Conservation (phyloP, 2,329 filamentous ascomycete genomes). For the Apiospora koreana region DNA sequence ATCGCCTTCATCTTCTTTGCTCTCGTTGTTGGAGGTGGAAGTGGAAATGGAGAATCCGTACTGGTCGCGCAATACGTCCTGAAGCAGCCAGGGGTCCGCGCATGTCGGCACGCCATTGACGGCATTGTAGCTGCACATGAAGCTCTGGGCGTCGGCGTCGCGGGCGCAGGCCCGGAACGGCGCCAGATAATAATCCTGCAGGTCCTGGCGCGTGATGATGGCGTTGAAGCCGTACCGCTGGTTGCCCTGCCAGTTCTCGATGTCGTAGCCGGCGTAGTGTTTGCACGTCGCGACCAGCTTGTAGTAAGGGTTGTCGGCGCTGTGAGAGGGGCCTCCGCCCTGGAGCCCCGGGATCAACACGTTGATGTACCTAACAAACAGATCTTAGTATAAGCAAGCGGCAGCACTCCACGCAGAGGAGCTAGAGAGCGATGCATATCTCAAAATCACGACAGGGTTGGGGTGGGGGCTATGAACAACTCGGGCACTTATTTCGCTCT, state of each 20-base stretch:
- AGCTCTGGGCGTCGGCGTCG: slow-evolving; percentile 56
- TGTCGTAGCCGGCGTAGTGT: slow-evolving; percentile 60
- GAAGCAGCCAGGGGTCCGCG: slow-evolving; percentile 61
- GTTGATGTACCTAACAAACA: slow-evolving; percentile 49
- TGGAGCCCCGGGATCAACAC: slow-evolving; percentile 57
- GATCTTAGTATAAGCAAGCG: slow-evolving; percentile 18
- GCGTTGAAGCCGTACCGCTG: slow-evolving; percentile 27
- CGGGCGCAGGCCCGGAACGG: slow-evolving; percentile 65
- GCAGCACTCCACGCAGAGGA: no score
- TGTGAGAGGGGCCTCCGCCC: slow-evolving; percentile 21
- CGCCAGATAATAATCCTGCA: slow-evolving; percentile 68
- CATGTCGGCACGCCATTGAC: slow-evolving; percentile 68
- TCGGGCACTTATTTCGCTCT: not conserved
- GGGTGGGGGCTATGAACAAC: no score
- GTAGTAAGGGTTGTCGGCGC: slow-evolving; percentile 17
- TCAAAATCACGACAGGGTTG: no score
- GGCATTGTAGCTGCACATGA: slow-evolving; percentile 66
- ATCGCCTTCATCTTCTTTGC: slow-evolving; percentile 40
- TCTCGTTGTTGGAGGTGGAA: not conserved
- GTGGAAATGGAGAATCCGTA: slow-evolving; percentile 61
- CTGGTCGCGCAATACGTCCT: slow-evolving; percentile 63
- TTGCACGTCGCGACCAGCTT: slow-evolving; percentile 55
- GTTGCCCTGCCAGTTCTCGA: slow-evolving; percentile 42
- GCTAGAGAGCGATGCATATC: no score
- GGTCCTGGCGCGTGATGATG: slow-evolving; percentile 50